Conservation (phyloP, 1,284 basidiomycete genomes). For the Dichomitus squalens region DNA sequence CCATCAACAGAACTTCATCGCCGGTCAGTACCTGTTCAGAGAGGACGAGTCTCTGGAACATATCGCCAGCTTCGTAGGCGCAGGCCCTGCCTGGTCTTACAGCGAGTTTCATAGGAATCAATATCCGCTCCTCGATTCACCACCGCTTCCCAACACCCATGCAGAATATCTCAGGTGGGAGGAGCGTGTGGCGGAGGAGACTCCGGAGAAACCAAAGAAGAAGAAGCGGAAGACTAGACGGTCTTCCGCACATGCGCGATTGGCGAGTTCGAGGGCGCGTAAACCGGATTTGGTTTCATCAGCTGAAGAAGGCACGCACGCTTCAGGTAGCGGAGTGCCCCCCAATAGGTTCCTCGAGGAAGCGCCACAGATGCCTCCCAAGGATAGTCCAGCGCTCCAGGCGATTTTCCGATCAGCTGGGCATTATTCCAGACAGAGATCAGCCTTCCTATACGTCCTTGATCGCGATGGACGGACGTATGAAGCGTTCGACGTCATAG, state of each 20-base stretch:
- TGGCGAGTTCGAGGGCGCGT: too few relatives aligned
- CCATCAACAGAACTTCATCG: not conserved
- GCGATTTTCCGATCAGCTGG: not conserved
- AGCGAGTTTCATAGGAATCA: not conserved
- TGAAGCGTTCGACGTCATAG: constrained; percentile 3
- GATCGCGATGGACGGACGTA: not conserved
- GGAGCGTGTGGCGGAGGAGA: not conserved
- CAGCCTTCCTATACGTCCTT: not conserved
- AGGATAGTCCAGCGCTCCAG: not conserved
- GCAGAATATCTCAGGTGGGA: not conserved
- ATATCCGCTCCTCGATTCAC: not conserved
- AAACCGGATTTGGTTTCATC: too few relatives aligned
- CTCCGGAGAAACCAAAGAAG: not conserved
- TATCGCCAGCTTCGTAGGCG: not conserved
- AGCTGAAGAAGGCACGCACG: too few relatives aligned
- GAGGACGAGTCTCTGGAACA: not conserved
- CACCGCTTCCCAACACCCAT: not conserved
- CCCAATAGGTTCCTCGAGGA: too few relatives aligned
- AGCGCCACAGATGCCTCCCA: too few relatives aligned
- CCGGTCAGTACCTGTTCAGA: not conserved
- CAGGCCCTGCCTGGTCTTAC: constrained; percentile 2
- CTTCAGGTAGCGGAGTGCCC: too few relatives aligned
- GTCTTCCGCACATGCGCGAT: too few relatives aligned
- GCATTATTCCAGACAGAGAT: too few relatives aligned
- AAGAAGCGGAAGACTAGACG: not conserved